Base-by-base conservation (phyloP, 2,329 filamentous ascomycete genomes). In the Hymenoscyphus linearis region DNA sequence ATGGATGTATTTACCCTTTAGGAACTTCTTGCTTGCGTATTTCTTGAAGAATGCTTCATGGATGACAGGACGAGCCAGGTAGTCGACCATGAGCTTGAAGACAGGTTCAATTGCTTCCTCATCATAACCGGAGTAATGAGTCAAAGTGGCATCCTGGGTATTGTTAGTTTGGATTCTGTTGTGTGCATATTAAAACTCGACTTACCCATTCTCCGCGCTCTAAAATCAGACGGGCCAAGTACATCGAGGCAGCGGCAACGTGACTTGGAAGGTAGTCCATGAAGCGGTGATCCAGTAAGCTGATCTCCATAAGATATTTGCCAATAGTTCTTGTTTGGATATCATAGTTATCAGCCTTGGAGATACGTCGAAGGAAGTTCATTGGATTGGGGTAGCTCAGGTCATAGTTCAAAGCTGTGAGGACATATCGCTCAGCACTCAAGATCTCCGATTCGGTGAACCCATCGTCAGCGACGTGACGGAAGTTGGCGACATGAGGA, bases 21-120 rank as follows among this genome's bases (percentile, higher is more conserved):
- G 80, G 79, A 98, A 99, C 79, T 96, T 97, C 82, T 98, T 99
- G 85, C 91, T 96, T 60, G 95, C 95, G 75, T 99, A 99, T 78
- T 99, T 99, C 85, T 96, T 96, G 83, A 97, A 98, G 82, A 99
- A 97, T 40, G 95, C 96, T 75, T 98, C 93, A 73, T 99, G 95
- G 52, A 88, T 85, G 59, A 97, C 90, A 27, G 93, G 95, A 13
- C 90, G 87, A 62, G 90, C 89, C 44, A 99, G 87, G 74, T 99
- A 99, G 76, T 99, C 93, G 64, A 99, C 86, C 93, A 99, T 97
- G 64, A 98, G 83, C 70, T 89, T 84, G 72, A 96, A 91, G 47
- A 98, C 90, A 12, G 93, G 93, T 74, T 93, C 85, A 68, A 99
- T 92, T 76, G 99, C 91, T 54, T 93, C 86, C 75, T 98, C 93